phyloP scores from a whole-genome alignment of 2,329 filamentous ascomycete genomes.

The Fusarium staphyleae region DNA sequence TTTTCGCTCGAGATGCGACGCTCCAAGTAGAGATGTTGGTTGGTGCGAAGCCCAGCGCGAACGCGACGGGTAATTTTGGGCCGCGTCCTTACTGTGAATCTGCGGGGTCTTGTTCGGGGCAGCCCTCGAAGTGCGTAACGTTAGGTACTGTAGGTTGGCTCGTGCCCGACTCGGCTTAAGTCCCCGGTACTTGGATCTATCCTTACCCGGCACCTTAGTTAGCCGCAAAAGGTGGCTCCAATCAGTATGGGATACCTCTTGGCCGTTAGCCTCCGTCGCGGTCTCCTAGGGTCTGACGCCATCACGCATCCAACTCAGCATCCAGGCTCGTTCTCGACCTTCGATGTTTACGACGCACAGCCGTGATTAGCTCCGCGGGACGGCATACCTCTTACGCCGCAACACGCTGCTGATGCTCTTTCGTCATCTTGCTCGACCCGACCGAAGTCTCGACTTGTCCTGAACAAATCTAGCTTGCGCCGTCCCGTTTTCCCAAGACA shows the following conservation, averaged over 20 bases:
- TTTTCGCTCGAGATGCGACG: background rate
- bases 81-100: conserved; percentile 6
- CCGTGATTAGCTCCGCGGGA: conserved; percentile 35
- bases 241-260: conserved; percentile 26
- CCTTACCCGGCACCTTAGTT: no score
- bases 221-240: background rate
- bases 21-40: conserved; percentile 4
- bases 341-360: conserved; percentile 31
- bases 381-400: conserved; percentile 27
- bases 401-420: conserved; percentile 26
- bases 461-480: conserved; percentile 11
- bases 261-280: conserved; percentile 20
- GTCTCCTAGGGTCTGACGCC: conserved; percentile 39
- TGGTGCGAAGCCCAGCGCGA: conserved; percentile 21
- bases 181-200: conserved; percentile 17
- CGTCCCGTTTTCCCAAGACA: conserved; percentile 17
- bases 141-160: conserved; percentile 25
- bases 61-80: conserved; percentile 35
- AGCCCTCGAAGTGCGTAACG: no score
- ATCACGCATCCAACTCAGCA: conserved; percentile 35
- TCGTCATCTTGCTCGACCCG: conserved; percentile 27
- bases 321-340: conserved; percentile 24
- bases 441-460: conserved; percentile 5
- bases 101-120: conserved; percentile 24
- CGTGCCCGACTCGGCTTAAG: conserved; percentile 27